A percentile compares a stretch with the other conserved stretches of the same genome.
Conservation (phyloP, 2,329 filamentous ascomycete species). For the Colletotrichum lindemuthianum region DNA sequence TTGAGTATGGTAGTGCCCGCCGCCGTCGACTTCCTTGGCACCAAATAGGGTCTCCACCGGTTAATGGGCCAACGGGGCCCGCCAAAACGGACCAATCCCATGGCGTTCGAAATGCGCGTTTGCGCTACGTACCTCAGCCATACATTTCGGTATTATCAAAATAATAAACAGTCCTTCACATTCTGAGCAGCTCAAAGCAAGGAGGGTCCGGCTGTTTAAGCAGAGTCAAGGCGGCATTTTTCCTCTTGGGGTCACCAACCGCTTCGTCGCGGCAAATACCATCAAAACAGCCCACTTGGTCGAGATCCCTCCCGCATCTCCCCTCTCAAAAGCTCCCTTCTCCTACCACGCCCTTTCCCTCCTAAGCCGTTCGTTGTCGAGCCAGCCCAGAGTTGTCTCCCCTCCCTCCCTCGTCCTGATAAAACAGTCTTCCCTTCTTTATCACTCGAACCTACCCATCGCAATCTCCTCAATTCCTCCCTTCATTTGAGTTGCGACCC, state of each 20-base stretch:
- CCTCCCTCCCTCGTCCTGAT: conserved; percentile 15
- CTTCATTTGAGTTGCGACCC: conserved; percentile 22
- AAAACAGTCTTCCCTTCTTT: conserved; percentile 29
- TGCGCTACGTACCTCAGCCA: conserved; percentile 19
- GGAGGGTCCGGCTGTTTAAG: conserved; percentile 16
- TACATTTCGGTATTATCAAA: conserved; percentile 24
- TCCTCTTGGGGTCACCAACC: conserved; percentile 17
- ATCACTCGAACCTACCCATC: conserved; percentile 11
- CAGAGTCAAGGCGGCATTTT: conserved; percentile 28
- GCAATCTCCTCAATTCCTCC: conserved; percentile 31
- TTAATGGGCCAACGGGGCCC: conserved; percentile 29
- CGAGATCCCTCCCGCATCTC: conserved; percentile 15
- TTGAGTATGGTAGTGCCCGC: neutral
- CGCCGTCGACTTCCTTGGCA: too few relatives aligned
- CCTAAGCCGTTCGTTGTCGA: conserved; percentile 26
- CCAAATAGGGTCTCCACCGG: conserved; percentile 15
- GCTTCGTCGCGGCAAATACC: conserved; percentile 28
- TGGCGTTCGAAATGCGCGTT: conserved; percentile 26
- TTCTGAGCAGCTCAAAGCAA: conserved; percentile 10
- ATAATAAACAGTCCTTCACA: conserved; percentile 26
- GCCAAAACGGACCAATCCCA: conserved; percentile 7
- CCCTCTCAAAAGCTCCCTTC: conserved; percentile 25
- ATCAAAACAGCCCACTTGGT: conserved; percentile 20
- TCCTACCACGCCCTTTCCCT: conserved; percentile 19
- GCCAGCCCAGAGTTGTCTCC: conserved; percentile 21